These are phyloP conservation scores for Spongiforma sp. DNA, from an alignment of 1,284 basidiomycete species.

Conservation along the genomic window DNA sequence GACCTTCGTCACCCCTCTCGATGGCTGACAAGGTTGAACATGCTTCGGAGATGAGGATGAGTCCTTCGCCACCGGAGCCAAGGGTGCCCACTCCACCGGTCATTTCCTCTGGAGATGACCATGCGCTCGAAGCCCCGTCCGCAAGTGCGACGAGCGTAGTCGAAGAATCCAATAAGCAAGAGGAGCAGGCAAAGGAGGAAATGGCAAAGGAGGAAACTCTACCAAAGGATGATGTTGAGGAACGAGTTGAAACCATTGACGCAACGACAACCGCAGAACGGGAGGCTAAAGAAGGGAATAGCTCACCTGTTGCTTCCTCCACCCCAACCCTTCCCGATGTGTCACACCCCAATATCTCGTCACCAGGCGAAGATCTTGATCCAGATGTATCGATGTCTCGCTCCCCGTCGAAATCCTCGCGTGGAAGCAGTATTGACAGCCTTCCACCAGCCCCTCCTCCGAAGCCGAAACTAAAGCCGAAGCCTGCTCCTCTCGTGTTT, in stretches of 20 bases:
- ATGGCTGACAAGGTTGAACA: background rate
- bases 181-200: conserved; percentile 4
- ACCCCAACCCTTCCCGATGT: conserved; percentile 15
- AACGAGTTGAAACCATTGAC: conserved; percentile 4
- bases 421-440: conserved; percentile 17
- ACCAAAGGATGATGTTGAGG: conserved; percentile 1
- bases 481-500: conserved; percentile 17
- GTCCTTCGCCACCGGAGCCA: conserved; percentile 3
- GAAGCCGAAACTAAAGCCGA: conserved; percentile 23
- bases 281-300: background rate
- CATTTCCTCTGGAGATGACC: conserved; percentile 24
- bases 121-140: conserved; percentile 18
- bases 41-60: conserved; percentile 4
- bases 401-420: conserved; percentile 9
- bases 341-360: conserved; percentile 13
- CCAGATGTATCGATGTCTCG: conserved; percentile 5
- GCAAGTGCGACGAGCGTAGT: conserved; percentile 8
- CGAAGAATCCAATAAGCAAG: conserved; percentile 17
- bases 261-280: background rate
- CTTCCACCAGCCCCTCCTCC: conserved; percentile 29
- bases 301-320: conserved; percentile 1
- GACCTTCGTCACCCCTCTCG: conserved; percentile 13
- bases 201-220: background rate
- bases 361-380: conserved; percentile 14
- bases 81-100: conserved; percentile 18